Evolutionary conservation across 306 rosid genomes (phyloP).

Genomic region (Cucurbita moschata): DNA sequence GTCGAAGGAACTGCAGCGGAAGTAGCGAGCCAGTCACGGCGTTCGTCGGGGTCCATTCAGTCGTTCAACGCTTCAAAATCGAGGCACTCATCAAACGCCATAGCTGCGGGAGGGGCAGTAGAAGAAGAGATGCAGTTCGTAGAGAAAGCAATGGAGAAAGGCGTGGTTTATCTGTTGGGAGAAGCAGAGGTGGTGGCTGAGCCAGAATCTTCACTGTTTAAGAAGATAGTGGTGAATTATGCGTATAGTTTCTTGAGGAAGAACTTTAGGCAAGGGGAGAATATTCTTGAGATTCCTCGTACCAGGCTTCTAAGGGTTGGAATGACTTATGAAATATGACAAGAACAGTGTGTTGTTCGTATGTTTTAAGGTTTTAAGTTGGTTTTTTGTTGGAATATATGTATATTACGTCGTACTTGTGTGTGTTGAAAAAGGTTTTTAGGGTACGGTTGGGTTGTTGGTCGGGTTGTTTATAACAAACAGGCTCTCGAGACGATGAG

Average conservation of each 20-base stretch:
- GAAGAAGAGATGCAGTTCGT: conserved; percentile 42
- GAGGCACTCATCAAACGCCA: background rate
- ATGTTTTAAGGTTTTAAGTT: too few relatives aligned
- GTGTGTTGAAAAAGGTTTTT: too few relatives aligned
- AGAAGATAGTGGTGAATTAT: conserved; percentile 48
- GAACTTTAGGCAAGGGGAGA: conserved; percentile 53
- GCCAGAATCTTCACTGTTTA: conserved; percentile 43
- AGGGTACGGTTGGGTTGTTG: background rate
- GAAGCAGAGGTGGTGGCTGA: conserved; percentile 62
- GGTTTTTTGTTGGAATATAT: too few relatives aligned
- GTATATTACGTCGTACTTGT: background rate
- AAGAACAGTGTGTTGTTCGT: background rate
- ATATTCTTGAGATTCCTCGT: conserved; percentile 29
- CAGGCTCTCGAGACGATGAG: too few relatives aligned
- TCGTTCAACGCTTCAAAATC: conserved; percentile 7
- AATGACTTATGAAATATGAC: conserved; percentile 35
- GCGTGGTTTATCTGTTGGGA: conserved; percentile 59
- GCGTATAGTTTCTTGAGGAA: conserved; percentile 47
- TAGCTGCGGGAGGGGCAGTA: background rate
- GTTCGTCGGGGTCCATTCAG: conserved; percentile 5
- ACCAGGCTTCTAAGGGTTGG: conserved; percentile 55
- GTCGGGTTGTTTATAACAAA: too few relatives aligned
- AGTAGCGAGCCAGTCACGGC: background rate
- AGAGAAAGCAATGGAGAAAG: conserved; percentile 38
- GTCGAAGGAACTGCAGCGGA: background rate